These are phyloP conservation scores for Hibiscus mutabilis DNA, from an alignment of 345 rosid species.

Conservation along the genomic window DNA sequence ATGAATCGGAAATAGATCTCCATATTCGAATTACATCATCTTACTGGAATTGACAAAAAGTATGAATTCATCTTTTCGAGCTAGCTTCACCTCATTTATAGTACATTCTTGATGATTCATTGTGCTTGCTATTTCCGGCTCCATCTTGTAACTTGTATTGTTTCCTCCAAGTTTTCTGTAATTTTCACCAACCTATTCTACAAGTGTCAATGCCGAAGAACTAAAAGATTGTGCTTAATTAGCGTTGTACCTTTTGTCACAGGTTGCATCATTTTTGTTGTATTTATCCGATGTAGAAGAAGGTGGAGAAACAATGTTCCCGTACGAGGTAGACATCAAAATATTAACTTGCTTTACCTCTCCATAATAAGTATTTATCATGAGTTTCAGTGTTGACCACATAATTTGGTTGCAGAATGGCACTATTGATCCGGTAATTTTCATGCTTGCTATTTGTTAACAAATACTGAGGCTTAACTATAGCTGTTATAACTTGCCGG, in stretches of 20 bases:
- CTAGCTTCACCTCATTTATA: background rate
- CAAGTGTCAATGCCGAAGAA: background rate
- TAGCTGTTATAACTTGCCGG: background rate
- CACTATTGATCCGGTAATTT: background rate
- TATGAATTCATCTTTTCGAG: background rate
- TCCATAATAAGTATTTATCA: background rate
- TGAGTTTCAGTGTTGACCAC: background rate
- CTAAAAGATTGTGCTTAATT: conserved; percentile 6
- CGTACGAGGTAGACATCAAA: conserved; percentile 48
- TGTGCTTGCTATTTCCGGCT: background rate
- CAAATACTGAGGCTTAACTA: background rate
- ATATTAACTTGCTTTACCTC: conserved; percentile 5
- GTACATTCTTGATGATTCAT: background rate
- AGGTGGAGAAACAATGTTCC: conserved; percentile 75
- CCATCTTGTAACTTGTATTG: background rate
- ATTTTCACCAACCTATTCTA: background rate
- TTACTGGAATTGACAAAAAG: background rate
- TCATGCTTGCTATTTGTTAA: background rate
- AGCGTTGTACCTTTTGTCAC: background rate
- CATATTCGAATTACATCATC: background rate
- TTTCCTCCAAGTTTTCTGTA: background rate
- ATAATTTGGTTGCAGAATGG: conserved; percentile 27
- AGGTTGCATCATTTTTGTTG: conserved; percentile 35
- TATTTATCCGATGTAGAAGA: conserved; percentile 11
- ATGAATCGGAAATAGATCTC: background rate